phyloP scores from a whole-genome alignment of 176 grass and related monocot species.

The Musa schizocarpa region DNA sequence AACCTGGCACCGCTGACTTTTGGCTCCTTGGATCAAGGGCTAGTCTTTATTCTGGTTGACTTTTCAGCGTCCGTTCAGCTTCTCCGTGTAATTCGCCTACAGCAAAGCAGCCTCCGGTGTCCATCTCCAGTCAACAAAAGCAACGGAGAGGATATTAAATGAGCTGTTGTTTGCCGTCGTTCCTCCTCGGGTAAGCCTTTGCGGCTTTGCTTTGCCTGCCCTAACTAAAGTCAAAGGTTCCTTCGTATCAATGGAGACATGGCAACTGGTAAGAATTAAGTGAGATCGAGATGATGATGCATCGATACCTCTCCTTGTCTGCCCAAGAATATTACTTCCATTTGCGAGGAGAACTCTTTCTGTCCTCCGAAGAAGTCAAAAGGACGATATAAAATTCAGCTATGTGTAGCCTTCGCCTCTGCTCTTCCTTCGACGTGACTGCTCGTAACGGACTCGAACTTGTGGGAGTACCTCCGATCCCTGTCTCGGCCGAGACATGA shows the following conservation, averaged over 20 bases:
- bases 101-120: too few species aligned
- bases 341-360: too few species aligned
- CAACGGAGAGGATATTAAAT: neutral
- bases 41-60: neutral
- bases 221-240: too few species aligned
- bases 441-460: neutral
- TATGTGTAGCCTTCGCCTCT: neutral
- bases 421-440: neutral
- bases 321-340: too few species aligned
- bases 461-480: neutral
- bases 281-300: too few species aligned
- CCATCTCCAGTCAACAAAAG: neutral
- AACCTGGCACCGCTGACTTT: too few species aligned
- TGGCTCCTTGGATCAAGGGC: too few species aligned
- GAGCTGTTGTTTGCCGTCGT: neutral
- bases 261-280: too few species aligned
- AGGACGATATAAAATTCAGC: neutral
- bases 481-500: neutral
- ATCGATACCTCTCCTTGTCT: neutral
- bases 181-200: neutral
- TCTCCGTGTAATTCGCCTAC: too few species aligned
- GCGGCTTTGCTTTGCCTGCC: too few species aligned
- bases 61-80: neutral
- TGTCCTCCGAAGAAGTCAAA: too few species aligned
- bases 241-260: too few species aligned